Base-by-base conservation (phyloP, 257 asterid species). In the Osmanthus fragrans region DNA sequence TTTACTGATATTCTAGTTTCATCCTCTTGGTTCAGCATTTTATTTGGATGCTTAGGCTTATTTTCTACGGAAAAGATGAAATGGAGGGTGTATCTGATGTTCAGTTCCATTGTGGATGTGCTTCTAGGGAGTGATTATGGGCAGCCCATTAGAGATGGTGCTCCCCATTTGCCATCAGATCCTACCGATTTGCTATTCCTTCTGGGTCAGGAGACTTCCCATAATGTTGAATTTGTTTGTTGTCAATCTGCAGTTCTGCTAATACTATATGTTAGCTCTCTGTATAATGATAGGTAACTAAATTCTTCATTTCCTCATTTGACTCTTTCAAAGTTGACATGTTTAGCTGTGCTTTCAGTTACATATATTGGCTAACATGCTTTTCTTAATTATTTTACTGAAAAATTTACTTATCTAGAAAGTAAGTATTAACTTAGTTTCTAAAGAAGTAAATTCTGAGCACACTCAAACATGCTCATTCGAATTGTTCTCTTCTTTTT, bases 171-270 rank as follows among this genome's bases (percentile, higher is more conserved):
- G 88, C 97, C 94, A 73, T 88, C 93, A 79, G 99, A 95, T 82
- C 99, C 99, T 42, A 82, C 81, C 74, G 98, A 95, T 88, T 78
- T 92, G 87, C 87, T 95, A 30, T 95, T 91, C 85, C 97, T 93
- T 70, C 92, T 95, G 69, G 96, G 97, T 74, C 97, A 93, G 88
- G 91, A 85, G 83, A 89, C 91, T 82, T 87, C 88, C 73, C 85
- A 76, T 84, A 83, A 90, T 84, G 81, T 73, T 9, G 92, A 90
- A 80, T 74, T 95, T 87, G 42, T 79, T 78, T 79, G 84, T 84
- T 85, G 91, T 76, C 99, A 95, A 85, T 83, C 84, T 77, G 96
- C 97, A 72, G 90, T 95, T 80, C 90, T 95, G 65, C 82, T 89
- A 76, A 32, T 95, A 73, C 85, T 95, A 49, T 87, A 93, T 73